A percentile compares a stretch with the other conserved stretches of the same genome.
phyloP scores from a whole-genome alignment of 1,139 yeast genomes.

The Pneumocystis sp. region DNA sequence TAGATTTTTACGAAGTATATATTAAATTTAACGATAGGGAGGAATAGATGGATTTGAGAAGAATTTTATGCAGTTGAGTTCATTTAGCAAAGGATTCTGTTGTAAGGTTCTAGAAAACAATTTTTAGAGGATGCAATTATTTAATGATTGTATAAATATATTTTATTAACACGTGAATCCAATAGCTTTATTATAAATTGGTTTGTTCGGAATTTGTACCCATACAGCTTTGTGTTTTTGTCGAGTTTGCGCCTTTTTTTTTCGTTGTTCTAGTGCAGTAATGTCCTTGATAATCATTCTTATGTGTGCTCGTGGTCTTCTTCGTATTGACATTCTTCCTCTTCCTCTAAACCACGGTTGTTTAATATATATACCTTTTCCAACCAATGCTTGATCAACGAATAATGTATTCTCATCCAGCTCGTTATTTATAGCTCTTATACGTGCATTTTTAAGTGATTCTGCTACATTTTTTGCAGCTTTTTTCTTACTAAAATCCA shows the following conservation, averaged over 20 bases:
- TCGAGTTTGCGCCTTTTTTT: slow-evolving; percentile 7
- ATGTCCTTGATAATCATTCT: slow-evolving; percentile 10
- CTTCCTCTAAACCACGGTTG: slow-evolving; percentile 11
- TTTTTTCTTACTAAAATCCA: slow-evolving; percentile 12
- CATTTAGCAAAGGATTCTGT: neutral
- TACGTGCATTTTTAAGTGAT: slow-evolving; percentile 8
- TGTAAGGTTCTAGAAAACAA: neutral
- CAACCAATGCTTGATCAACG: slow-evolving; percentile 14
- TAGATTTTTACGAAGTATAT: slow-evolving; percentile 20
- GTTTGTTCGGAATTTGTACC: neutral
- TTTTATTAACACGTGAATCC: neutral
- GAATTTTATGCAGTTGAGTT: neutral
- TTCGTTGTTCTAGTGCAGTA: slow-evolving; percentile 7
- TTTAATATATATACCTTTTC: slow-evolving; percentile 10
- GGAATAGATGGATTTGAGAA: neutral
- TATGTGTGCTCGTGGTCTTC: slow-evolving; percentile 10
- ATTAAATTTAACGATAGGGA: slow-evolving; percentile 14
- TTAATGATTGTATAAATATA: neutral
- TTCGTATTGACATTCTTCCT: slow-evolving; percentile 9
- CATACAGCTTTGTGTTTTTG: slow-evolving; percentile 1
- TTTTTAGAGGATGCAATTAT: neutral
- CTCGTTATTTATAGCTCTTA: slow-evolving; percentile 6
- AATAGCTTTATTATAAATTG: neutral
- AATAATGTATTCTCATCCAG: slow-evolving; percentile 10
- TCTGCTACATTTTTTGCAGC: slow-evolving; percentile 10